Evolutionary conservation across 148 eudicot species (phyloP), one percentile per base, ranked within the genome.

Genomic region (Rhododendron mucronatum): DNA sequence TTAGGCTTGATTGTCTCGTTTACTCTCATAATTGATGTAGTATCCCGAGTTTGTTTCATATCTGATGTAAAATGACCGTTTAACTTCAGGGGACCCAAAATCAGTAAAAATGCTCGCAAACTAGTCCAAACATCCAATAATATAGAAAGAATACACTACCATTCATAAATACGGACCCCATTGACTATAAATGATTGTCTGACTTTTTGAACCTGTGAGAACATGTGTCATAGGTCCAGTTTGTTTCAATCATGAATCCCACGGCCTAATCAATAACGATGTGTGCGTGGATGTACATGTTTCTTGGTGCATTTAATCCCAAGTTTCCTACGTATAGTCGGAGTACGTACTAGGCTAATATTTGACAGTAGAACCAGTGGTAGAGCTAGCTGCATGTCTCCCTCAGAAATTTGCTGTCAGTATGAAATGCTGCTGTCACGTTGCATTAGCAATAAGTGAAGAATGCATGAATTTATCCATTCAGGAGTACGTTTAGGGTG

Each of bases 61-160:
- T 6, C 1, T 6, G 0, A 6, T 41, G 0, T 41, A 41, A 41
- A 41, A 41, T 41, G 44, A 41, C 5, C 44, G 33, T 33, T 33
- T 33, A 41, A 41, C 8, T 41, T 50, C 3, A 50, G 53, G 0
- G 3, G 20, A 53, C 5, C 20, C 18, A 4, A 53, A 14, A 53
- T 53, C 4, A 15, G 0, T 50, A 0, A 53, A 53, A 53, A 53
- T 13, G 0, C 0, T 3, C 1, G 1, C 57, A 53, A 53, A 0
- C 5, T 13, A 16, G 3, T 2, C 5, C 1, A 0, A 0, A 13
- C 15, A 53, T 48, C 13, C 13, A 0, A 11, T 48, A 8, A 10
- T 11, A 8, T 1, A 10, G 3, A 47, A 10, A 11, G 51, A 48
- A 11, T 48, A 41, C 5, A 41, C 5, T 41, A 41, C 45, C 16